Conservation (phyloP, 176 grass and related monocot species). For the Musa beccarii region DNA sequence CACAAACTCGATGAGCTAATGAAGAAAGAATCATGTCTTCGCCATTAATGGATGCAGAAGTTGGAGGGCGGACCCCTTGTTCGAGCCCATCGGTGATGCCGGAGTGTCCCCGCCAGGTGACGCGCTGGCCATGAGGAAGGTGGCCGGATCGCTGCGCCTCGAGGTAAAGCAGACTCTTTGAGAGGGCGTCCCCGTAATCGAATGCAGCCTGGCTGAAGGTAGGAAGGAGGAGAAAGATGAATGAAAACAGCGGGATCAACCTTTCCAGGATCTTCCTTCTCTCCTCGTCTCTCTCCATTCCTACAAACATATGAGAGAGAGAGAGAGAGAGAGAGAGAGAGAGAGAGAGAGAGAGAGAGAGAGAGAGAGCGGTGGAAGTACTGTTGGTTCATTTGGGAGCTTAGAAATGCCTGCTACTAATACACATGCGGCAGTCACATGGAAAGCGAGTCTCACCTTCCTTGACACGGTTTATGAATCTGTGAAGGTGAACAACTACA, state of each 20-base stretch:
- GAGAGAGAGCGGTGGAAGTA: background rate
- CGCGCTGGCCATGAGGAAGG: constrained; percentile 78
- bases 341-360: background rate
- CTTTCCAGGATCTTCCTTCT: background rate
- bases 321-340: background rate
- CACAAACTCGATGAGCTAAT: background rate
- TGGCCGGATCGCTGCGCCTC: constrained; percentile 90
- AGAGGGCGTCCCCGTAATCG: constrained; percentile 74
- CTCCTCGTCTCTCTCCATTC: background rate
- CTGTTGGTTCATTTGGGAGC: background rate
- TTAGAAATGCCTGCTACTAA: background rate
- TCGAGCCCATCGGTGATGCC: constrained; percentile 90
- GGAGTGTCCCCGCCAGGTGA: constrained; percentile 74
- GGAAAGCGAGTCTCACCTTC: background rate
- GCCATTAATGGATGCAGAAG: background rate
- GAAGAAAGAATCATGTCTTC: background rate
- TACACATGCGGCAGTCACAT: background rate
- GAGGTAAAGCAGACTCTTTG: constrained; percentile 89
- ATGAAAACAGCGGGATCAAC: too few relatives aligned
- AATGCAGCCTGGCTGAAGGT: background rate
- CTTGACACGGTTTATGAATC: background rate
- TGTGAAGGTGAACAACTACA: too few relatives aligned
- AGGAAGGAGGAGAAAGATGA: background rate
- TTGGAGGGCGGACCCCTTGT: constrained; percentile 36
- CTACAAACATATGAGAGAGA: background rate